A percentile compares a stretch with the other conserved stretches of the same genome.
Conservation (phyloP, 495 filamentous ascomycete species). For the Hypomontagnella submonticulosa region DNA sequence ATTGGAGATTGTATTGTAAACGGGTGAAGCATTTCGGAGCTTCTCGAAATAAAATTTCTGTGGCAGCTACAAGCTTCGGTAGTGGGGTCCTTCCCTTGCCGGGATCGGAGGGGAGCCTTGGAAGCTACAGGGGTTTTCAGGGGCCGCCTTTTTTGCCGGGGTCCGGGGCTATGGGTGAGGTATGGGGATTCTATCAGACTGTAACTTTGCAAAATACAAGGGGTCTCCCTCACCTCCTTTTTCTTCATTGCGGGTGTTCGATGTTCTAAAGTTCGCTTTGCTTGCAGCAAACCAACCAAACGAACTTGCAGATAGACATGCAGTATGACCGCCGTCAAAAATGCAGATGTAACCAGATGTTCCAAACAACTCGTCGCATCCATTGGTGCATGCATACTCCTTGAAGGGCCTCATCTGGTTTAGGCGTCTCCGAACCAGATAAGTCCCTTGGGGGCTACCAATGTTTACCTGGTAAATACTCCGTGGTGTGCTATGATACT, state of each 20-base stretch:
- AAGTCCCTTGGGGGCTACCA: not conserved
- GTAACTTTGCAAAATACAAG: no score
- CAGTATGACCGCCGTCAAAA: constrained; percentile 7
- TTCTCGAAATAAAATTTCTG: constrained; percentile 28
- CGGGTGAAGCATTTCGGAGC: constrained; percentile 16
- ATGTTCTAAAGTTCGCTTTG: not conserved
- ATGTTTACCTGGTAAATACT: constrained; percentile 22
- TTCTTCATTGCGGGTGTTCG: no score
- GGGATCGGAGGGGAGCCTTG: constrained; percentile 28
- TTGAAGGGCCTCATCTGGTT: no score
- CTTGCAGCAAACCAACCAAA: not conserved
- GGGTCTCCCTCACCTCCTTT: no score
- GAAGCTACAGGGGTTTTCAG: not conserved
- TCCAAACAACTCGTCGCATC: constrained; percentile 9
- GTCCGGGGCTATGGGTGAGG: not conserved
- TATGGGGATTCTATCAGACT: no score
- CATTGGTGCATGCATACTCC: not conserved
- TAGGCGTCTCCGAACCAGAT: not conserved
- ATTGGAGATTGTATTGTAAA: constrained; percentile 24
- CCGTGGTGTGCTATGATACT: constrained; percentile 26
- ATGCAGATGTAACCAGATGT: constrained; percentile 10
- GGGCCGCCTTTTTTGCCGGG: not conserved
- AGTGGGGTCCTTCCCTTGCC: constrained; percentile 33
- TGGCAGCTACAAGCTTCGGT: constrained; percentile 8
- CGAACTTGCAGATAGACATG: not conserved